Percentiles rank a stretch among this genome's conserved stretches.
Evolutionary conservation across 164 flowering plant species (phyloP).

Genomic region (Macadamia integrifolia): DNA sequence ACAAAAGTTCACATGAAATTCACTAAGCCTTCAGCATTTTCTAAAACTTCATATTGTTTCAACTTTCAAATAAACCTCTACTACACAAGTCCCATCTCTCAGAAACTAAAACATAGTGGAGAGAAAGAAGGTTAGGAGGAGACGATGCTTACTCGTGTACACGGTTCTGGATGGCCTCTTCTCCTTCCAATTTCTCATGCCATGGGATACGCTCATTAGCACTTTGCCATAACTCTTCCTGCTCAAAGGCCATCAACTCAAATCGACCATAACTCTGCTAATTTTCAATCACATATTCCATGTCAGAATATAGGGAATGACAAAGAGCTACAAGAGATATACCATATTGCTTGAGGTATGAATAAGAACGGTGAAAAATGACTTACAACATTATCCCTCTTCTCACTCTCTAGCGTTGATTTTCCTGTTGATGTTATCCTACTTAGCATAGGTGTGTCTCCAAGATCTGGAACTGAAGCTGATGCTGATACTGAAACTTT

Average conservation of each 20-base stretch:
- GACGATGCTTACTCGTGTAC: conserved; percentile 76
- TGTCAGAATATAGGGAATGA: conserved; percentile 5
- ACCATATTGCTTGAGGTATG: conserved; percentile 1
- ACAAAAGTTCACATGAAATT: too few species aligned
- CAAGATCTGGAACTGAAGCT: conserved; percentile 34
- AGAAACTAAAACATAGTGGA: too few species aligned
- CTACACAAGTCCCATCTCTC: too few species aligned
- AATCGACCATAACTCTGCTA: conserved; percentile 58
- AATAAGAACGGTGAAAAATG: neutral
- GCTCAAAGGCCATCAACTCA: conserved; percentile 80
- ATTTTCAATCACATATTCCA: neutral
- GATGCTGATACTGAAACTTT: conserved; percentile 31
- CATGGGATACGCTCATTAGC: conserved; percentile 87
- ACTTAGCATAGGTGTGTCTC: conserved; percentile 48
- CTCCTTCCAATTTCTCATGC: conserved; percentile 97
- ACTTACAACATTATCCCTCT: conserved; percentile 49
- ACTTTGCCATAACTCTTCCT: conserved; percentile 76
- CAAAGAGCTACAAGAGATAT: neutral
- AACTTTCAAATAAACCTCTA: too few species aligned
- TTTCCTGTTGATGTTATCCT: conserved; percentile 67
- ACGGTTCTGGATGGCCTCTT: conserved; percentile 89
- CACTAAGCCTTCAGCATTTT: too few species aligned
- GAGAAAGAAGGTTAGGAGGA: too few species aligned
- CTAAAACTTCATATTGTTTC: too few species aligned
- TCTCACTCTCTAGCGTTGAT: conserved; percentile 36